A percentile compares a stretch with the other conserved stretches of the same genome.
These are phyloP conservation scores for Sporopachydermia quercuum DNA, from an alignment of 805 yeast genomes.

Conservation along the genomic window DNA sequence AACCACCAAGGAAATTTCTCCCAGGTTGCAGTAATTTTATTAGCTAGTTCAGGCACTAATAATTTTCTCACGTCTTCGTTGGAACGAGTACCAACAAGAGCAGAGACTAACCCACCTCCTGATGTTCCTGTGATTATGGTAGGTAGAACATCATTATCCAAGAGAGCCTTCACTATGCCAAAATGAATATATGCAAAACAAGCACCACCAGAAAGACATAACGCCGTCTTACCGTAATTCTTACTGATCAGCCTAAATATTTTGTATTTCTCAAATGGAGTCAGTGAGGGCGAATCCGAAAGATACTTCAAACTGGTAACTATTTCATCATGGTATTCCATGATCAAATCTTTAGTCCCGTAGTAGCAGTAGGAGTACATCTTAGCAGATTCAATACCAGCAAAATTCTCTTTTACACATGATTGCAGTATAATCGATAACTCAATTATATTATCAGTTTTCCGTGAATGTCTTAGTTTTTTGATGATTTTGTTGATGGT, in stretches of 20 bases:
- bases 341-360: conserved; percentile 54
- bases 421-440: conserved; percentile 43
- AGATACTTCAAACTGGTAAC: conserved; percentile 31
- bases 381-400: conserved; percentile 61
- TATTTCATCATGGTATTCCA: conserved; percentile 38
- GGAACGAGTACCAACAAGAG: conserved; percentile 53
- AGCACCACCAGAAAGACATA: conserved; percentile 69
- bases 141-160: conserved; percentile 55
- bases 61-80: conserved; percentile 45
- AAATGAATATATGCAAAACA: conserved; percentile 65
- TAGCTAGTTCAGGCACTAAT: conserved; percentile 45
- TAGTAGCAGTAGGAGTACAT: conserved; percentile 61
- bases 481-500: conserved; percentile 35
- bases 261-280: conserved; percentile 26
- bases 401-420: conserved; percentile 59
- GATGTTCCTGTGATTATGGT: conserved; percentile 62
- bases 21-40: conserved; percentile 53
- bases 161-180: conserved; percentile 57
- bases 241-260: conserved; percentile 44
- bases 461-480: conserved; percentile 25
- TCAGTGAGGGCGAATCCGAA: conserved; percentile 22
- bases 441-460: conserved; percentile 25
- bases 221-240: conserved; percentile 58
- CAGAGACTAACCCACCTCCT: conserved; percentile 71
- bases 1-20: conserved; percentile 47